Base-by-base conservation (phyloP, 2,329 filamentous ascomycete species). In the Laburnicola sp. region DNA sequence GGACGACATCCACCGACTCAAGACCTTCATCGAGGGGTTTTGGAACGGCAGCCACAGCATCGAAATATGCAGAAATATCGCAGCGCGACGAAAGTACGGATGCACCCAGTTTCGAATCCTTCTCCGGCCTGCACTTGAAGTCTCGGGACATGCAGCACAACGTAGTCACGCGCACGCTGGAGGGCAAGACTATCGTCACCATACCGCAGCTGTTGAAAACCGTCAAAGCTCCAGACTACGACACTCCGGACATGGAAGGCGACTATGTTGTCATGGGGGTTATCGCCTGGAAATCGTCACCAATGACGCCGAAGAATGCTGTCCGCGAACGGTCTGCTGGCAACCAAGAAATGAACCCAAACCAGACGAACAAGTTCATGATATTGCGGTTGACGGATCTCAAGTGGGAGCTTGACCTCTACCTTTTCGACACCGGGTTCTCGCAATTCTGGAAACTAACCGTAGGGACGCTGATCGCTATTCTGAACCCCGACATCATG, bases 401-500 rank as follows among this genome's bases (percentile, higher is more conserved):
- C 9, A 87, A 91, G 63, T 96, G 86, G 84, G 91, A 96, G 62
- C 73, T 99, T 9, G 92, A 97, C 58, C 81, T 97, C 36, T 97
- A 91, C 63, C 82, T 99, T 10, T 99, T 99, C 74, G 89, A 89
- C 63, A 86, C 87, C 0, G 95, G 91, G 5, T 97, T 97, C 64
- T 87, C 89, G 11, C 86, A 89, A 48, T 99, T 94, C 76, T 97
- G 93, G 87, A 96, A 96, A 68, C 78, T 97, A n/a, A 86, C 86
- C 0, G 83, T 90, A 2, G 94, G 94, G n/a, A 97, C 92, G 0
- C 82, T 97, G 1, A 80, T 99, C 49, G 94, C 93, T 4, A 89
- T 99, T 25, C 79, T 99, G 27, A 99, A 99, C 66, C 94, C 94
- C 1, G 85, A 80, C 16, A 87, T 97, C 61, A 89, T 99, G 85